Evolutionary conservation across 1,284 basidiomycete species (phyloP), one percentile per base, ranked within the genome.

Genomic region (Sporisorium graminicola): DNA sequence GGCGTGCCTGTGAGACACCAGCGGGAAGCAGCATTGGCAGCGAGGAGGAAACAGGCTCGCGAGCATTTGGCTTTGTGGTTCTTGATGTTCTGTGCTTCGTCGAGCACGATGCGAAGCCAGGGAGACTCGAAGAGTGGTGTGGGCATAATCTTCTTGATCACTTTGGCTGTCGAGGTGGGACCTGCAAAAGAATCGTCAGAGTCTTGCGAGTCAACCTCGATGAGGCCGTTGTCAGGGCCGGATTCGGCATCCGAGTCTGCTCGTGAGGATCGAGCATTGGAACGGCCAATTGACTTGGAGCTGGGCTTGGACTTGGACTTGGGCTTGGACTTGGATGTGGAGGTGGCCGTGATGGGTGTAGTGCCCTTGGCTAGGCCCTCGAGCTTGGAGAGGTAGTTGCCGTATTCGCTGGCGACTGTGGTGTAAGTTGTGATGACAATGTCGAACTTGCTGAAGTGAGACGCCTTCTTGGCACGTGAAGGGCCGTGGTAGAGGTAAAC

Each of bases 1-100:
- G 87, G 86, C 27, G 86, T 87, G 18, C 87, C 87, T 1, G 86
- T 86, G 49, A 87, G 76, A 60, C 83, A 85, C 86, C 86, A 87
- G 3, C 76, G 73, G 14, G 82, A 62, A 10, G 64, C 60, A 5
- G 80, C 70, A 20, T 72, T 75, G 13, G 55, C 47, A 0, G 77
- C 87, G 12, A 99, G 88, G 1, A 89, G 92, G 66, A 90, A 93
- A 68, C 94, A 95, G 0, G 94, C 94, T 46, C 91, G 88, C 1
- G 83, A 91, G 31, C 90, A 89, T 84, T 94, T 93, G 0, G 95
- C 94, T 35, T 89, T 92, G 65, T 91, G 88, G 82, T 98, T 97
- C 89, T 98, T 98, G 88, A 99, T 98, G 81, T 93, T 95, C 83
- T 99, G 96, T 0, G 96, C 96, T 85, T 99, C 96, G 82, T 98